Conservation (phyloP, 2,329 filamentous ascomycete genomes). For the Alternaria sp. region DNA sequence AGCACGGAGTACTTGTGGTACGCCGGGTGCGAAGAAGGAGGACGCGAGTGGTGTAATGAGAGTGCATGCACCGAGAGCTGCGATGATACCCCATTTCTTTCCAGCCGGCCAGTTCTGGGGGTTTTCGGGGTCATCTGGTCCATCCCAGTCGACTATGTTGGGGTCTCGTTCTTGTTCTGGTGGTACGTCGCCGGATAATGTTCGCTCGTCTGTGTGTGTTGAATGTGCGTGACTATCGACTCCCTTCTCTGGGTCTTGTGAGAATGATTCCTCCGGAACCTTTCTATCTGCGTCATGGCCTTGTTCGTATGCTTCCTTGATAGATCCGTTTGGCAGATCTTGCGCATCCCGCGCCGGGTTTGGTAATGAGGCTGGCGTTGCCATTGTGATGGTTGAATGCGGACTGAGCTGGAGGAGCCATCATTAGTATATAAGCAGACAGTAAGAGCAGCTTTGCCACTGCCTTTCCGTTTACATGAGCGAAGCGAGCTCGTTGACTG, state of each 20-base stretch:
- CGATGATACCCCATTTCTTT: slow-evolving; percentile 51
- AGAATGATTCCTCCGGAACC: slow-evolving; percentile 17
- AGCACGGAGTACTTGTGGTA: slow-evolving; percentile 58
- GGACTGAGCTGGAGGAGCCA: slow-evolving; percentile 6
- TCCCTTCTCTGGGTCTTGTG: slow-evolving; percentile 42
- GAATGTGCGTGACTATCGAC: slow-evolving; percentile 32
- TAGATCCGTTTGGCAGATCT: slow-evolving; percentile 32
- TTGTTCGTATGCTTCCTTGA: slow-evolving; percentile 36
- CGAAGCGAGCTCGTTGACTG: neutral
- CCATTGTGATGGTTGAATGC: slow-evolving; percentile 27
- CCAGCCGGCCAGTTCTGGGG: slow-evolving; percentile 50
- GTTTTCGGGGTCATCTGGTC: slow-evolving; percentile 50
- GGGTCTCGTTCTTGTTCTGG: slow-evolving; percentile 29
- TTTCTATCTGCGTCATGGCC: slow-evolving; percentile 37
- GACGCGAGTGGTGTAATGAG: slow-evolving; percentile 52
- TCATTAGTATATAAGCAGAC: slow-evolving; percentile 10
- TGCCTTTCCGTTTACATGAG: neutral
- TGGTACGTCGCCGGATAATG: slow-evolving; percentile 24
- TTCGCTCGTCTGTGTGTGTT: slow-evolving; percentile 37
- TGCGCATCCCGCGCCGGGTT: slow-evolving; percentile 29
- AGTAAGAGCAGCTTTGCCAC: neutral
- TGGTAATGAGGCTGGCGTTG: slow-evolving; percentile 28
- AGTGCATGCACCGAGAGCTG: slow-evolving; percentile 45
- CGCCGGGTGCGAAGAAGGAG: slow-evolving; percentile 65
- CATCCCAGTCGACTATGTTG: slow-evolving; percentile 48